Evolutionary conservation across 2,329 filamentous ascomycete genomes (phyloP).

Genomic region (Colletotrichum costaricense): DNA sequence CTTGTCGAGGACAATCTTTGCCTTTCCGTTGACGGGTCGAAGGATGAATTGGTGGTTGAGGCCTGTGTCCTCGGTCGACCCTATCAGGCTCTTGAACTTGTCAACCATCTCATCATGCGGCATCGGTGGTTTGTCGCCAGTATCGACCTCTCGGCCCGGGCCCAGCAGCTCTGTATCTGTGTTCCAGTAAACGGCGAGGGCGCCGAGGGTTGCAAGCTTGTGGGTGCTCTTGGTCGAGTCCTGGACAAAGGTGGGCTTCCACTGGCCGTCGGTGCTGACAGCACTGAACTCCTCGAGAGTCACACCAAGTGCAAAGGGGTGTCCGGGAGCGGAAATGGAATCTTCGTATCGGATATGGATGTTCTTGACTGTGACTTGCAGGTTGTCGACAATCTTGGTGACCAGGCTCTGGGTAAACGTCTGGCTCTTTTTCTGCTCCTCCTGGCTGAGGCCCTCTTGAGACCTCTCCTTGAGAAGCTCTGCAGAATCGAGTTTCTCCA

Average conservation of each 20-base stretch:
- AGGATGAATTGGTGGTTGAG: conserved; percentile 89
- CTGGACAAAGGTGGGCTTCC: conserved; percentile 96
- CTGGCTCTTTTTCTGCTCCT: conserved; percentile 97
- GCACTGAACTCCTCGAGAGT: conserved; percentile 97
- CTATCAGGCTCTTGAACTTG: conserved; percentile 83
- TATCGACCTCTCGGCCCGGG: conserved; percentile 78
- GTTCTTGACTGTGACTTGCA: conserved; percentile 98
- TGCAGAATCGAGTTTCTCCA: conserved; percentile 97
- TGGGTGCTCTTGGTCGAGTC: conserved; percentile 85
- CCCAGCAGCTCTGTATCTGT: conserved; percentile 89
- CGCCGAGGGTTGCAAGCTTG: conserved; percentile 91
- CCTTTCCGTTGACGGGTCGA: conserved; percentile 93
- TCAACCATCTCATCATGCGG: conserved; percentile 81
- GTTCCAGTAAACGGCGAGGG: conserved; percentile 97
- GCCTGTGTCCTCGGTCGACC: conserved; percentile 70
- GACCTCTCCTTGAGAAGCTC: conserved; percentile 93
- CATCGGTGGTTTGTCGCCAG: conserved; percentile 68
- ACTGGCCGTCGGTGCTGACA: conserved; percentile 93
- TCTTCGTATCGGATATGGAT: conserved; percentile 99
- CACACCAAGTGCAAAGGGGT: conserved; percentile 92
- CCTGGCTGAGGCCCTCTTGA: conserved; percentile 90
- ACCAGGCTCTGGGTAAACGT: conserved; percentile 96
- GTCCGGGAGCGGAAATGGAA: conserved; percentile 91
- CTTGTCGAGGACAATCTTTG: conserved; percentile 95
- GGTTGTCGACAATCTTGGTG: conserved; percentile 97